These are phyloP conservation scores for Tylopilus cervinicoccineus DNA, from an alignment of 768 basidiomycete species.

Conservation along the genomic window DNA sequence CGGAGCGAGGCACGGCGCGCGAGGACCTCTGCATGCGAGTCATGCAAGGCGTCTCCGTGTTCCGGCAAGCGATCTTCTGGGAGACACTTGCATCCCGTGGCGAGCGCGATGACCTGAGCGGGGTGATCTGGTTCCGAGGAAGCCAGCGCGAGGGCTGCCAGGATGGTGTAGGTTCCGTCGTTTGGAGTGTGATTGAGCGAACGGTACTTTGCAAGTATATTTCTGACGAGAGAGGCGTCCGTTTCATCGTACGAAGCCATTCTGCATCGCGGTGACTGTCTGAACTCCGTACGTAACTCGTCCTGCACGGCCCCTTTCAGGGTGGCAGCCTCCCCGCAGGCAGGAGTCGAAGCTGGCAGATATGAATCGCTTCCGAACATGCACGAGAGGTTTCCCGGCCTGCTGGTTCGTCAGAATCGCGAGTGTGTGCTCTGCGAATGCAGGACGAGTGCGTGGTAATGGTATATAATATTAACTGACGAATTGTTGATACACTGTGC, in stretches of 20 bases:
- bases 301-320: conserved; percentile 4
- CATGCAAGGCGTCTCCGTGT: conserved; percentile 78
- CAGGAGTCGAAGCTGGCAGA: conserved; percentile 3
- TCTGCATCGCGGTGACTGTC: neutral
- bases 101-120: conserved; percentile 61
- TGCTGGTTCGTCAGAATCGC: neutral
- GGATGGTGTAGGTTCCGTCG: conserved; percentile 55
- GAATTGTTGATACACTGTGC: conserved; percentile 17
- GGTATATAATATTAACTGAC: conserved; percentile 22
- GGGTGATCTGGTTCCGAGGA: conserved; percentile 22
- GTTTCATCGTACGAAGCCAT: conserved; percentile 11
- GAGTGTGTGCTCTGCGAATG: neutral
- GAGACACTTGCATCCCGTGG: conserved; percentile 84
- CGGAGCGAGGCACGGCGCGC: conserved; percentile 73
- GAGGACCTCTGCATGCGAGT: conserved; percentile 91
- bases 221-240: conserved; percentile 31
- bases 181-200: conserved; percentile 49
- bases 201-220: conserved; percentile 42
- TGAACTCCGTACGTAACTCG: conserved; percentile 30
- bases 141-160: conserved; percentile 54
- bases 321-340: conserved; percentile 7
- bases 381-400: neutral
- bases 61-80: conserved; percentile 57
- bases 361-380: conserved; percentile 9
- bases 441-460: conserved; percentile 4